Percentiles rank a stretch among this genome's conserved stretches.
These are phyloP conservation scores for Aspergillus carbonarius DNA, from an alignment of 2,329 filamentous ascomycete genomes.

Conservation along the genomic window DNA sequence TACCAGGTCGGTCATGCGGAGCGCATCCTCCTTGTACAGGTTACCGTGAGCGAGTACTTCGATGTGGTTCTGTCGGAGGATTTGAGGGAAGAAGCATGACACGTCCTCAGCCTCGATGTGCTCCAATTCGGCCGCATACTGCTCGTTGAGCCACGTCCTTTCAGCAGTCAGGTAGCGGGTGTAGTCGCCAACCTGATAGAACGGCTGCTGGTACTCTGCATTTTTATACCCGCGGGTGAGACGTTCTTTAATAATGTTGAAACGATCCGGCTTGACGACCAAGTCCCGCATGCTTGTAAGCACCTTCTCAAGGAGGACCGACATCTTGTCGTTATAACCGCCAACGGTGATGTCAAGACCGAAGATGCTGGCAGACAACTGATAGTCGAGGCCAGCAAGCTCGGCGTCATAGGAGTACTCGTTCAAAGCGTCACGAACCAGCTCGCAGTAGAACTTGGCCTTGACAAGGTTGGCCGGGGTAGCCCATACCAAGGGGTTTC, in stretches of 20 bases:
- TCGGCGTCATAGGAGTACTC: constrained; percentile 97
- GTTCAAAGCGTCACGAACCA: constrained; percentile 83
- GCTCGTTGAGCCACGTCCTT: constrained; percentile 73
- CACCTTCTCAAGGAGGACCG: constrained; percentile 86
- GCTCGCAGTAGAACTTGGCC: constrained; percentile 74
- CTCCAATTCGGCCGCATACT: constrained; percentile 74
- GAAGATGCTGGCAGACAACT: constrained; percentile 67
- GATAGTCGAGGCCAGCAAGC: constrained; percentile 83
- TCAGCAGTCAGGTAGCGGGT: constrained; percentile 77
- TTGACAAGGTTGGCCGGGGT: constrained; percentile 78
- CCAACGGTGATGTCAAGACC: constrained; percentile 77
- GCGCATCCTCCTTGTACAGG: constrained; percentile 86
- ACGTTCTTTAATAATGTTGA: constrained; percentile 87
- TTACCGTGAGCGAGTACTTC: constrained; percentile 91
- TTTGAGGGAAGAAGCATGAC: constrained; percentile 72
- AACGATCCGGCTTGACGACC: constrained; percentile 80
- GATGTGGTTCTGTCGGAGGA: constrained; percentile 80
- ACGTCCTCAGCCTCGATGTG: constrained; percentile 73
- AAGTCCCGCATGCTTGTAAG: constrained; percentile 80
- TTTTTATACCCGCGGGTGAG: constrained; percentile 76
- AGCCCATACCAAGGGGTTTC: constrained; percentile 74
- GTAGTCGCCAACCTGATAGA: constrained; percentile 81
- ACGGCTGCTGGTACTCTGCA: constrained; percentile 83
- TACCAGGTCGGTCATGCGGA: constrained; percentile 79
- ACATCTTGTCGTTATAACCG: constrained; percentile 95